A percentile compares a stretch with the other conserved stretches of the same genome.
These are phyloP conservation scores for Galerina sulciceps DNA, from an alignment of 768 basidiomycete species.

Conservation along the genomic window DNA sequence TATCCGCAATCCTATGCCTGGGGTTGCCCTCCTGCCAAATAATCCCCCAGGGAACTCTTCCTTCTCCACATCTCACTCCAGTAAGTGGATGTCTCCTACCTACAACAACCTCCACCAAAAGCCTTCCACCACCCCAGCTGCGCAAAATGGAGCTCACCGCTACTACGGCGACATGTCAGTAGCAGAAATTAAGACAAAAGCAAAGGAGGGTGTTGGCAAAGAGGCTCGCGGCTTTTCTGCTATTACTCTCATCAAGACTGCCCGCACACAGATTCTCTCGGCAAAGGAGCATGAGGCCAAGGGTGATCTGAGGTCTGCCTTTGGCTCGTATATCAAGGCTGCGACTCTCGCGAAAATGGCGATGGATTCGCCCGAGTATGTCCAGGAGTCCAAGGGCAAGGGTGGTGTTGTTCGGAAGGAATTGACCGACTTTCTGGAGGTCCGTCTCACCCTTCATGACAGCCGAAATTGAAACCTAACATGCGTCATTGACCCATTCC, in stretches of 20 bases:
- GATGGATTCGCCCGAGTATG: conserved; percentile 64
- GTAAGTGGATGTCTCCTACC: conserved; percentile 29
- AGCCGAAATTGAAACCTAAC: background rate
- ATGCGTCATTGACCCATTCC: background rate
- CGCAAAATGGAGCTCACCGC: conserved; percentile 23
- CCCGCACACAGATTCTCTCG: conserved; percentile 56
- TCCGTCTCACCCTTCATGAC: conserved; percentile 33
- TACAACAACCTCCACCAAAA: conserved; percentile 19
- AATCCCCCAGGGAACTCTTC: conserved; percentile 23
- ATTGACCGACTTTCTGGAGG: conserved; percentile 67
- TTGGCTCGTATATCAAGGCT: conserved; percentile 63
- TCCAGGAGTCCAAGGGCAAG: conserved; percentile 51
- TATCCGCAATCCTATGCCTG: conserved; percentile 28
- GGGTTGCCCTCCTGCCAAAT: conserved; percentile 27
- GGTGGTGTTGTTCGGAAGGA: conserved; percentile 62
- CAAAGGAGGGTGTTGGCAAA: conserved; percentile 49
- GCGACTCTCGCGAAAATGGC: conserved; percentile 61
- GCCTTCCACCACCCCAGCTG: conserved; percentile 25
- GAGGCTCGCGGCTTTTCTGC: conserved; percentile 64
- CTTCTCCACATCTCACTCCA: conserved; percentile 32
- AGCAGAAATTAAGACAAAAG: conserved; percentile 47
- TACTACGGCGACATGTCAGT: conserved; percentile 41
- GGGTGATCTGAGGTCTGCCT: conserved; percentile 66
- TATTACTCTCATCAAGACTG: conserved; percentile 62
- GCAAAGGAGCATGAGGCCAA: conserved; percentile 57